Conservation (phyloP, 495 filamentous ascomycete species). For the Penicillium lividum region DNA sequence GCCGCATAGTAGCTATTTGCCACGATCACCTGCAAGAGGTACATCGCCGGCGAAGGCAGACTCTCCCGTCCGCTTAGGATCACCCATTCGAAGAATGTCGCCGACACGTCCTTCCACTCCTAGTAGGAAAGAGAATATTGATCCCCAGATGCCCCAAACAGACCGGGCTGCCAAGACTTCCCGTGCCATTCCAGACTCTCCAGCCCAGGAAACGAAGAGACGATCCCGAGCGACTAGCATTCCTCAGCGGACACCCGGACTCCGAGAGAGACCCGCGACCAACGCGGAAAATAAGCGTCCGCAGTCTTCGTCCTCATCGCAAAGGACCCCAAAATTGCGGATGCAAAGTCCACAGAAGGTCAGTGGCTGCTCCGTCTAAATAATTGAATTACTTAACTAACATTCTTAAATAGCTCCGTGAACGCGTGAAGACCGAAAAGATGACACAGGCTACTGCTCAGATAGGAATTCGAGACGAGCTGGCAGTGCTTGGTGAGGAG, state of each 20-base stretch:
- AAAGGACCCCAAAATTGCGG: constrained; percentile 65
- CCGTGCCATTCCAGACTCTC: constrained; percentile 41
- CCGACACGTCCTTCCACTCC: constrained; percentile 47
- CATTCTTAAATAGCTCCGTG: constrained; percentile 57
- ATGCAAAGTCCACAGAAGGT: constrained; percentile 88
- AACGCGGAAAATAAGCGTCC: constrained; percentile 43
- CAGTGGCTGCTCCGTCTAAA: background rate
- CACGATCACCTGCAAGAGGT: constrained; percentile 33
- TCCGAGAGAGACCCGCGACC: constrained; percentile 54
- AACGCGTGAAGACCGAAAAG: constrained; percentile 82
- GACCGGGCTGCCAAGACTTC: constrained; percentile 41
- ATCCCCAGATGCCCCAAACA: constrained; percentile 33
- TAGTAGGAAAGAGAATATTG: constrained; percentile 59
- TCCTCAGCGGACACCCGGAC: constrained; percentile 47
- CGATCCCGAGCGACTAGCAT: constrained; percentile 55
- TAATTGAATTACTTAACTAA: constrained; percentile 8
- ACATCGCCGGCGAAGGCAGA: constrained; percentile 33
- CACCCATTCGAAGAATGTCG: constrained; percentile 40
- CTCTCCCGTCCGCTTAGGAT: constrained; percentile 35
- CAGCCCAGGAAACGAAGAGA: constrained; percentile 45
- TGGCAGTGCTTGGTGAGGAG: constrained; percentile 81
- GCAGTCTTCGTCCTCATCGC: constrained; percentile 36
- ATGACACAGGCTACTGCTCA: constrained; percentile 69
- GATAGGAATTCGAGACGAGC: constrained; percentile 68
- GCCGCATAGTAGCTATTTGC: constrained; percentile 36